phyloP scores from a whole-genome alignment of 1,139 yeast species.

The Candida glucosophila region DNA sequence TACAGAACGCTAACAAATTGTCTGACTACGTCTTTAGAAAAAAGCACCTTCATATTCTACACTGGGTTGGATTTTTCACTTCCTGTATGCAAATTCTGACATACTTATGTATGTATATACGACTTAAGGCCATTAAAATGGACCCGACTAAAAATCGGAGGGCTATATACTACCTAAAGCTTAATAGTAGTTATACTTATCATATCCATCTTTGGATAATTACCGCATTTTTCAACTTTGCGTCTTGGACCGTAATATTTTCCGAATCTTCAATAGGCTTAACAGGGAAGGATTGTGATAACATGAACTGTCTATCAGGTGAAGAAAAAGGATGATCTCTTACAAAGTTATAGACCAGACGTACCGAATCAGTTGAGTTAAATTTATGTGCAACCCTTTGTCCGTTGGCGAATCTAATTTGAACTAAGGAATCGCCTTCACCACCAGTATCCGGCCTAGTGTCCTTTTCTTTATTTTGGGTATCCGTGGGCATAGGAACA shows the following conservation, averaged over 20 bases:
- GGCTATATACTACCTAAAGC: too few species aligned
- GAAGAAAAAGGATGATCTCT: slow-evolving; percentile 33
- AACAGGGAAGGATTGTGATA: slow-evolving; percentile 82
- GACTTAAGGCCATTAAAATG: too few species aligned
- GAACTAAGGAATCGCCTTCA: slow-evolving; percentile 68
- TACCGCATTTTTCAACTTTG: slow-evolving; percentile 77
- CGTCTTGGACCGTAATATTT: slow-evolving; percentile 54
- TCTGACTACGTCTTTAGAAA: too few species aligned
- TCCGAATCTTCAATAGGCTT: slow-evolving; percentile 53
- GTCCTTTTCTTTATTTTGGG: slow-evolving; percentile 7
- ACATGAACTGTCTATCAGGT: slow-evolving; percentile 45
- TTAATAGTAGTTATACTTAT: too few species aligned
- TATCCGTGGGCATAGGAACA: slow-evolving; percentile 9
- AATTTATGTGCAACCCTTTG: slow-evolving; percentile 58
- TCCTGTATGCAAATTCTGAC: too few species aligned
- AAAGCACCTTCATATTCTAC: too few species aligned
- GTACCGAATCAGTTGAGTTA: slow-evolving; percentile 58
- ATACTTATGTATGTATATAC: too few species aligned
- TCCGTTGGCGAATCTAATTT: slow-evolving; percentile 82
- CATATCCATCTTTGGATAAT: slow-evolving; percentile 74
- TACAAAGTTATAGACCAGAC: slow-evolving; percentile 63
- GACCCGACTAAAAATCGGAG: too few species aligned
- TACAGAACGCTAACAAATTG: too few species aligned
- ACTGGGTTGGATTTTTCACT: too few species aligned
- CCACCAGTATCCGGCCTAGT: slow-evolving; percentile 21